Evolutionary conservation across 1,284 basidiomycete genomes (phyloP).

Genomic region (Cryptococcus sp.): DNA sequence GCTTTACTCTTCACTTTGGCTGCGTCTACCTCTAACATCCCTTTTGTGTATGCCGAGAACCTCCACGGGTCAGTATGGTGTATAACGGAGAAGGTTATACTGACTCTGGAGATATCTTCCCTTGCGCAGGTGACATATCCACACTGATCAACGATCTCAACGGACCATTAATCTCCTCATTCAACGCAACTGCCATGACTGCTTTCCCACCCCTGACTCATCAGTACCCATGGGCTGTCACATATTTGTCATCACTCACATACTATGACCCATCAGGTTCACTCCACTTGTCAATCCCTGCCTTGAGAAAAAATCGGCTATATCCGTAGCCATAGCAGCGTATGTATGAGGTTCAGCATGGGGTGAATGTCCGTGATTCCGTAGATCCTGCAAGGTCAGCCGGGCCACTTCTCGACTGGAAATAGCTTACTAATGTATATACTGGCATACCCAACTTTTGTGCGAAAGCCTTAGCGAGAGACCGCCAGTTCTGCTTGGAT

Average conservation of each 20-base stretch:
- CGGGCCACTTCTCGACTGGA: not conserved
- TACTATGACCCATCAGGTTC: slow-evolving; percentile 55
- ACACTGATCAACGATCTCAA: slow-evolving; percentile 51
- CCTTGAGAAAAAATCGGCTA: slow-evolving; percentile 48
- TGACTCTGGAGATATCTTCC: slow-evolving; percentile 53
- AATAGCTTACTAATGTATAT: slow-evolving; percentile 49
- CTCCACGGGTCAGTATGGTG: slow-evolving; percentile 12
- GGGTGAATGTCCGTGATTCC: slow-evolving; percentile 55
- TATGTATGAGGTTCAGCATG: slow-evolving; percentile 52
- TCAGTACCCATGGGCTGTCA: not conserved
- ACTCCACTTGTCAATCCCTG: slow-evolving; percentile 44
- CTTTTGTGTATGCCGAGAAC: slow-evolving; percentile 49
- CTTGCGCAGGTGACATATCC: slow-evolving; percentile 54
- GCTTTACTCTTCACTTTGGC: slow-evolving; percentile 47
- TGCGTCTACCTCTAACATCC: slow-evolving; percentile 52
- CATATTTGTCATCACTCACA: slow-evolving; percentile 39
- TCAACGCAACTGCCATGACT: slow-evolving; percentile 53
- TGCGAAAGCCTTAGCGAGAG: slow-evolving; percentile 51
- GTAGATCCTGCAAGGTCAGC: slow-evolving; percentile 48
- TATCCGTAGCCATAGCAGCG: slow-evolving; percentile 48
- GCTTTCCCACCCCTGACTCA: slow-evolving; percentile 53
- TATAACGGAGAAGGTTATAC: slow-evolving; percentile 7
- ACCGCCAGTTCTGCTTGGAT: slow-evolving; percentile 58
- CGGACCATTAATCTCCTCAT: slow-evolving; percentile 38
- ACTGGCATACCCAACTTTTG: slow-evolving; percentile 50